Percentiles rank a stretch among this genome's conserved stretches.
Conservation (phyloP, 1,139 yeast genomes). For the Lodderomyces jiufengensis region DNA sequence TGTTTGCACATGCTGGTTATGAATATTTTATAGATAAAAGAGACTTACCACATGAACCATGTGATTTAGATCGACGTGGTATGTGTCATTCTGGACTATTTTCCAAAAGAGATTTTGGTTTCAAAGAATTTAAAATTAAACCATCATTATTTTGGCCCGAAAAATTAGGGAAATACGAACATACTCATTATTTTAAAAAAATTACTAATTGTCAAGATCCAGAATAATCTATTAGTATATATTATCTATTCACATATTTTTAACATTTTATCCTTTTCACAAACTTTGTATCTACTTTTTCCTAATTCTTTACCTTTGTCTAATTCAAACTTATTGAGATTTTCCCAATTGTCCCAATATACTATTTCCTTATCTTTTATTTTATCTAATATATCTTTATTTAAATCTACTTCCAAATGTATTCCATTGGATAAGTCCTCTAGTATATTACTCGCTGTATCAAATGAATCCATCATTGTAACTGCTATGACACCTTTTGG, state of each 20-base stretch:
- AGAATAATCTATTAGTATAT: background rate
- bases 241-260: conserved; percentile 17
- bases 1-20: conserved; percentile 47
- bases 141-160: conserved; percentile 22
- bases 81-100: conserved; percentile 7
- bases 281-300: conserved; percentile 58
- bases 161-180: conserved; percentile 29
- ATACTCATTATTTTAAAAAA: conserved; percentile 30
- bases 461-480: conserved; percentile 83
- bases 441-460: conserved; percentile 64
- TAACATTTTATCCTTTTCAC: conserved; percentile 49
- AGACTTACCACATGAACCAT: conserved; percentile 43
- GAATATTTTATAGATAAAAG: conserved; percentile 44
- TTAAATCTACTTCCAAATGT: conserved; percentile 18
- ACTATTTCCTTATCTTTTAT: conserved; percentile 26
- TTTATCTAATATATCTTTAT: conserved; percentile 13
- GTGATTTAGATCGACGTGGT: conserved; percentile 29
- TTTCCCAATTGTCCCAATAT: conserved; percentile 73
- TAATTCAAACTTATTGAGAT: conserved; percentile 53
- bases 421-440: conserved; percentile 46
- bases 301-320: conserved; percentile 43
- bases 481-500: conserved; percentile 90
- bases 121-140: conserved; percentile 3
- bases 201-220: conserved; percentile 31
- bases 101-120: conserved; percentile 3